phyloP scores from a whole-genome alignment of 257 asterid species.

The Misopates orontium region DNA sequence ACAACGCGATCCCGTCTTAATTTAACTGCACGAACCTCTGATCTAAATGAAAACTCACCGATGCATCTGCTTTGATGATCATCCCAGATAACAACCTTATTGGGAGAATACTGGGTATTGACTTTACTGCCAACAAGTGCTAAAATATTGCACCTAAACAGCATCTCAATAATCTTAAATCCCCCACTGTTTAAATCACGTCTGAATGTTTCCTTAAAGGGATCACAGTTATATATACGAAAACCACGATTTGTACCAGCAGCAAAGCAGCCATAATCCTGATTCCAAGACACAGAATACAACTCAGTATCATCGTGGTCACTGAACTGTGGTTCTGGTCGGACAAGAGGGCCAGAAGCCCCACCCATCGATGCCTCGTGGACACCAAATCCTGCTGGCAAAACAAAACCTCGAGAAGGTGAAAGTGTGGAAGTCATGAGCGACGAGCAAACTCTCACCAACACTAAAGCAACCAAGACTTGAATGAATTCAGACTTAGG shows the following conservation, averaged over 20 bases:
- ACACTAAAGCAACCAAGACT: constrained; percentile 36
- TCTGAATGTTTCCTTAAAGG: constrained; percentile 86
- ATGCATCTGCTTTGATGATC: constrained; percentile 92
- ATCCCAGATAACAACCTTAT: constrained; percentile 92
- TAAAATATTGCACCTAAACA: constrained; percentile 81
- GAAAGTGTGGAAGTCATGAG: constrained; percentile 66
- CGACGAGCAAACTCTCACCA: constrained; percentile 45
- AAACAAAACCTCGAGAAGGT: constrained; percentile 51
- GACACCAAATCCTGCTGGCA: constrained; percentile 51
- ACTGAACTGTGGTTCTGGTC: constrained; percentile 45
- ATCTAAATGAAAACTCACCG: constrained; percentile 90
- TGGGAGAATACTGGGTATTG: constrained; percentile 82
- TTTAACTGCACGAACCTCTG: constrained; percentile 84
- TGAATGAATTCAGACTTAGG: constrained; percentile 5
- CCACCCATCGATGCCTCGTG: constrained; percentile 43
- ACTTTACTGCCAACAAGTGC: constrained; percentile 84
- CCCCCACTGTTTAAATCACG: constrained; percentile 90
- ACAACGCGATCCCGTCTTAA: constrained; percentile 83
- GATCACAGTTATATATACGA: constrained; percentile 83
- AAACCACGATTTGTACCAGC: constrained; percentile 89
- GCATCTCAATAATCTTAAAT: constrained; percentile 88
- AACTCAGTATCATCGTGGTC: constrained; percentile 67
- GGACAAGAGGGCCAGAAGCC: constrained; percentile 44
- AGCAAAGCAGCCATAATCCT: constrained; percentile 90
- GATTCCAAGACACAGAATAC: constrained; percentile 87